phyloP scores from a whole-genome alignment of 2,329 filamentous ascomycete species.

The Pseudogymnoascus sp. region DNA sequence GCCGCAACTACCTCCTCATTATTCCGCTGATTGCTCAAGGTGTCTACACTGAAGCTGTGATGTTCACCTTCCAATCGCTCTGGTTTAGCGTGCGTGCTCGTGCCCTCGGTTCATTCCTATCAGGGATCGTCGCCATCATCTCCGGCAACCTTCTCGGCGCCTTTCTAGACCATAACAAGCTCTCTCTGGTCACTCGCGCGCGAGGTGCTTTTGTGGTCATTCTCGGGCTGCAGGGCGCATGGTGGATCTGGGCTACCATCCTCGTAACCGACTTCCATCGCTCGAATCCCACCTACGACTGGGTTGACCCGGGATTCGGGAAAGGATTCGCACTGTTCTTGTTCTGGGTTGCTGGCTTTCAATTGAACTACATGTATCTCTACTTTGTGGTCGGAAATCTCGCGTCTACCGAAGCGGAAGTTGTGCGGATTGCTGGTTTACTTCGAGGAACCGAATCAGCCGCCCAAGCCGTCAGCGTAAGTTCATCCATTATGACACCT shows the following conservation, averaged over 20 bases:
- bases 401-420: constrained; percentile 53
- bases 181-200: constrained; percentile 22
- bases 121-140: constrained; percentile 59
- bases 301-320: constrained; percentile 57
- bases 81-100: constrained; percentile 67
- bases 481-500: constrained; percentile 18
- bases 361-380: constrained; percentile 62
- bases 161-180: constrained; percentile 21
- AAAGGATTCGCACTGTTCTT: constrained; percentile 61
- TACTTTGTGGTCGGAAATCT: constrained; percentile 67
- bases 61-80: constrained; percentile 60
- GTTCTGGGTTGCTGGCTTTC: constrained; percentile 61
- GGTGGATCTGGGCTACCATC: constrained; percentile 67
- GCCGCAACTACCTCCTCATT: constrained; percentile 55
- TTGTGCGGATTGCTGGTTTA: constrained; percentile 62
- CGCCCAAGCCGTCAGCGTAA: constrained; percentile 60
- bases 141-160: constrained; percentile 58
- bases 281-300: constrained; percentile 58
- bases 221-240: constrained; percentile 52
- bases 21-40: constrained; percentile 64
- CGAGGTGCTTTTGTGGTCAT: constrained; percentile 24
- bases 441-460: constrained; percentile 66
- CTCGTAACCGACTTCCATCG: constrained; percentile 54
- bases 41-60: constrained; percentile 65
- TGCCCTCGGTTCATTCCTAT: constrained; percentile 64